Conservation (phyloP, 106 monocot genomes). For the Dactylorhiza incarnata region DNA sequence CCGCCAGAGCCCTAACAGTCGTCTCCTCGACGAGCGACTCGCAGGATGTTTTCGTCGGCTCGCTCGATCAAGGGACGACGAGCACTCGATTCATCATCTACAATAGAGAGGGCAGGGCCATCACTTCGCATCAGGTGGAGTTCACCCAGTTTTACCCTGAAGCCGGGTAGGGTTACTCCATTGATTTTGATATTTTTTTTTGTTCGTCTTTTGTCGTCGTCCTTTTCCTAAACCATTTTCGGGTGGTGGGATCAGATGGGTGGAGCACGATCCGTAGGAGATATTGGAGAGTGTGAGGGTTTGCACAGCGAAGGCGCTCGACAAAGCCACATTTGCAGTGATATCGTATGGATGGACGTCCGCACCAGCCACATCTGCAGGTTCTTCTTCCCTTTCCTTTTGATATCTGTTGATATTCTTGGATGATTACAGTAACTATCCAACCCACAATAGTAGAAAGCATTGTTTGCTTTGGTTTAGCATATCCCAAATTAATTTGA, state of each 20-base stretch:
- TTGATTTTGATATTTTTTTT: constrained; percentile 3
- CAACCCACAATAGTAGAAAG: too few relatives aligned
- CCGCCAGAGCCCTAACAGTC: too few relatives aligned
- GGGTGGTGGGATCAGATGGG: constrained; percentile 39
- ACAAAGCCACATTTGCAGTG: constrained; percentile 91
- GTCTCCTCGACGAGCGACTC: too few relatives aligned
- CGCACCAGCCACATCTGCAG: constrained; percentile 74
- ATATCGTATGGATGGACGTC: constrained; percentile 89
- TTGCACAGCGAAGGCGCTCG: constrained; percentile 71
- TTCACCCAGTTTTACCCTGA: constrained; percentile 89
- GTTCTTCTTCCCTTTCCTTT: constrained; percentile 13
- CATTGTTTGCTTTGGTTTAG: too few relatives aligned
- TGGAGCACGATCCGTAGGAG: constrained; percentile 88
- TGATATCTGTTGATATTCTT: not conserved
- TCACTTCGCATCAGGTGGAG: constrained; percentile 81
- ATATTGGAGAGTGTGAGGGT: constrained; percentile 69
- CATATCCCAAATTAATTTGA: too few relatives aligned
- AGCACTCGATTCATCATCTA: constrained; percentile 87
- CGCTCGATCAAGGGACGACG: constrained; percentile 87
- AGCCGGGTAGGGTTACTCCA: constrained; percentile 39
- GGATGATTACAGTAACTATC: not conserved
- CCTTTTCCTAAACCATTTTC: not conserved
- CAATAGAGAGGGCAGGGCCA: constrained; percentile 34
- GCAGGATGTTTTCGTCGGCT: constrained; percentile 40
- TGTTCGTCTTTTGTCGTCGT: not conserved